These are phyloP conservation scores for Aureobasidium sp. DNA, from an alignment of 2,329 filamentous ascomycete genomes.

Conservation along the genomic window DNA sequence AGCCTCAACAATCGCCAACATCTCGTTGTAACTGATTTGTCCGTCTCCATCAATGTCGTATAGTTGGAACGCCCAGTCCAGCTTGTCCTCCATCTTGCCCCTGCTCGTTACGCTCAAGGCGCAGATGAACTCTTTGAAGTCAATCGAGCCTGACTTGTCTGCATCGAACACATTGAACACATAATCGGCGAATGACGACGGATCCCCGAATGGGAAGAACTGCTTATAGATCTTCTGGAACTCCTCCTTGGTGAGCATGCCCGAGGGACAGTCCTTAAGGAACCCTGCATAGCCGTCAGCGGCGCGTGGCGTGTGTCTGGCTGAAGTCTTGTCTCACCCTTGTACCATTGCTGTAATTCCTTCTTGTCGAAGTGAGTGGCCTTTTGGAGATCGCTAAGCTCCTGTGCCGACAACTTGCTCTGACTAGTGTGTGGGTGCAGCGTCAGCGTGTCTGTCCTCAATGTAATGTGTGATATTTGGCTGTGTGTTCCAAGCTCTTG, in stretches of 20 bases:
- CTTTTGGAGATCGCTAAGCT: conserved; percentile 91
- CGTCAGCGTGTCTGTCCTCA: conserved; percentile 27
- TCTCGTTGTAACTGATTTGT: conserved; percentile 98
- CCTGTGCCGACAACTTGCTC: conserved; percentile 94
- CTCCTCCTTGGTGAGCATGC: conserved; percentile 94
- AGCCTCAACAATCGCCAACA: conserved; percentile 96
- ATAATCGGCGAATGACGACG: conserved; percentile 95
- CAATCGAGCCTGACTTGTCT: conserved; percentile 94
- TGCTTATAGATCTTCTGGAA: conserved; percentile 99
- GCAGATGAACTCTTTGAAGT: conserved; percentile 99
- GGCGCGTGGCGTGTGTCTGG: neutral
- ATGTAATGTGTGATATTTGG: conserved; percentile 23
- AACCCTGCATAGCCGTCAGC: conserved; percentile 59
- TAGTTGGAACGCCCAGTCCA: conserved; percentile 98
- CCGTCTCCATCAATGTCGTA: conserved; percentile 99
- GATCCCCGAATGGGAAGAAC: conserved; percentile 98
- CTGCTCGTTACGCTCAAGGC: conserved; percentile 93
- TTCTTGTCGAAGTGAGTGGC: conserved; percentile 99
- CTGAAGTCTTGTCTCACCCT: conserved; percentile 59
- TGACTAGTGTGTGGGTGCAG: conserved; percentile 55
- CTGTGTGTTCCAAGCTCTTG: conserved; percentile 26
- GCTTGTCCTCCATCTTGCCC: conserved; percentile 98
- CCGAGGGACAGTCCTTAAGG: conserved; percentile 94
- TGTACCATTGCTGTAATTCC: conserved; percentile 99
- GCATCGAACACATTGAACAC: conserved; percentile 99